Evolutionary conservation across 1,284 basidiomycete species (phyloP).

Genomic region (Singerocomus inundabilis): DNA sequence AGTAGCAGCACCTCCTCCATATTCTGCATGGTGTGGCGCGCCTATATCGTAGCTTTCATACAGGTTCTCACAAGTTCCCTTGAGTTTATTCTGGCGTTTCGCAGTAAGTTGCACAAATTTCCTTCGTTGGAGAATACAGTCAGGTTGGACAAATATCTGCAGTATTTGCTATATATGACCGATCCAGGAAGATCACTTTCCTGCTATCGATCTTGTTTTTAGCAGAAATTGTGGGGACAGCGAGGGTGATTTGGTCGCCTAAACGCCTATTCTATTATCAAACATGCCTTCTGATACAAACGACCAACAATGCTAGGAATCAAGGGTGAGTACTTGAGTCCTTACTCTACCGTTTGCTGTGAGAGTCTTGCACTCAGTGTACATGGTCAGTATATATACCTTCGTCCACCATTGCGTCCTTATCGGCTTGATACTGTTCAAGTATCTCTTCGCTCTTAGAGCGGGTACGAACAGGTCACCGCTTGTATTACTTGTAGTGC

Average conservation of each 20-base stretch:
- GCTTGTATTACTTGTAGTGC: slow-evolving; percentile 24
- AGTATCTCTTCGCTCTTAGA: slow-evolving; percentile 14
- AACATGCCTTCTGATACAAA: slow-evolving; percentile 12
- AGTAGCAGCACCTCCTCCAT: slow-evolving; percentile 11
- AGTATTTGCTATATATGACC: slow-evolving; percentile 25
- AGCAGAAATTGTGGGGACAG: slow-evolving; percentile 6
- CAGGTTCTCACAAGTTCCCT: slow-evolving; percentile 15
- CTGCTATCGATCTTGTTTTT: slow-evolving; percentile 14
- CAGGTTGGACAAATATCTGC: not conserved
- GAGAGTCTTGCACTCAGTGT: not conserved
- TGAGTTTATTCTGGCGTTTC: slow-evolving; percentile 20
- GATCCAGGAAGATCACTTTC: slow-evolving; percentile 13
- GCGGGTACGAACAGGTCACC: slow-evolving; percentile 17
- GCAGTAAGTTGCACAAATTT: slow-evolving; percentile 11
- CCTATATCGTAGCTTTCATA: slow-evolving; percentile 5
- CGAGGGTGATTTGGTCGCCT: slow-evolving; percentile 6
- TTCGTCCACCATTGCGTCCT: slow-evolving; percentile 19
- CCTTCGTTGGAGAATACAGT: not conserved
- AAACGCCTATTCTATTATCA: not conserved
- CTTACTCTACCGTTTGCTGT: not conserved
- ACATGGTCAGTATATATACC: slow-evolving; percentile 10
- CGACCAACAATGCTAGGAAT: not conserved
- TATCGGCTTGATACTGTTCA: slow-evolving; percentile 14
- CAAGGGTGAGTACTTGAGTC: slow-evolving; percentile 13
- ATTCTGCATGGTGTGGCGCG: slow-evolving; percentile 17